phyloP scores from a whole-genome alignment of 257 asterid genomes.

The Gentiana macrophylla region DNA sequence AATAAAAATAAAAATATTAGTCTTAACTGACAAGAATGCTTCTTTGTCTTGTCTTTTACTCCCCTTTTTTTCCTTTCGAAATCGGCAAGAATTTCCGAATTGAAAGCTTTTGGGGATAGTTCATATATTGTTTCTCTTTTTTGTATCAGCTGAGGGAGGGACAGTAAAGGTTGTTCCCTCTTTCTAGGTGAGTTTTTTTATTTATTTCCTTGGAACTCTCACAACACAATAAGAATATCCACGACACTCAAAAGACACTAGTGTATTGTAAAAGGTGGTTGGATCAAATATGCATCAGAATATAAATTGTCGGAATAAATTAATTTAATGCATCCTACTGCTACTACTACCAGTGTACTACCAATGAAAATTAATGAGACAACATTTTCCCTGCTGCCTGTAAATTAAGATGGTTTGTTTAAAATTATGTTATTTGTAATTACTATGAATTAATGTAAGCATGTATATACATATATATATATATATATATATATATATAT shows the following conservation, averaged over 20 bases:
- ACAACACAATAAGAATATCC: constrained; percentile 16
- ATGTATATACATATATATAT: too few species aligned
- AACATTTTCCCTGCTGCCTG: not conserved
- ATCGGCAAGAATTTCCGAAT: constrained; percentile 50
- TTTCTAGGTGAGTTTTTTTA: constrained; percentile 7
- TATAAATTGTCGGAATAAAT: not conserved
- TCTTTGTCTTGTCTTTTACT: constrained; percentile 35
- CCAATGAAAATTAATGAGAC: not conserved
- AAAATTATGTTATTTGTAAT: too few species aligned
- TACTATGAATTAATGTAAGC: too few species aligned
- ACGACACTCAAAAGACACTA: constrained; percentile 3
- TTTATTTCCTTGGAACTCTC: constrained; percentile 44
- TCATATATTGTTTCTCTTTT: constrained; percentile 60
- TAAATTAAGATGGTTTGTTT: too few species aligned
- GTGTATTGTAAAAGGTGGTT: not conserved
- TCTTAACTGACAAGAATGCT: constrained; percentile 51
- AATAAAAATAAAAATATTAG: too few species aligned
- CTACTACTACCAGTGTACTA: too few species aligned
- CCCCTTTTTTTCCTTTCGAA: constrained; percentile 17
- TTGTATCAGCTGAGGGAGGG: constrained; percentile 43
- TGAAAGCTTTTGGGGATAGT: constrained; percentile 43
- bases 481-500: too few species aligned
- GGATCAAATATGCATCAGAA: constrained; percentile 1
- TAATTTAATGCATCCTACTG: not conserved
- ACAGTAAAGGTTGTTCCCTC: constrained; percentile 31